A percentile compares a stretch with the other conserved stretches of the same genome.
These are phyloP conservation scores for Hypoxylon sp. DNA, from an alignment of 2,329 filamentous ascomycete genomes.

Conservation along the genomic window DNA sequence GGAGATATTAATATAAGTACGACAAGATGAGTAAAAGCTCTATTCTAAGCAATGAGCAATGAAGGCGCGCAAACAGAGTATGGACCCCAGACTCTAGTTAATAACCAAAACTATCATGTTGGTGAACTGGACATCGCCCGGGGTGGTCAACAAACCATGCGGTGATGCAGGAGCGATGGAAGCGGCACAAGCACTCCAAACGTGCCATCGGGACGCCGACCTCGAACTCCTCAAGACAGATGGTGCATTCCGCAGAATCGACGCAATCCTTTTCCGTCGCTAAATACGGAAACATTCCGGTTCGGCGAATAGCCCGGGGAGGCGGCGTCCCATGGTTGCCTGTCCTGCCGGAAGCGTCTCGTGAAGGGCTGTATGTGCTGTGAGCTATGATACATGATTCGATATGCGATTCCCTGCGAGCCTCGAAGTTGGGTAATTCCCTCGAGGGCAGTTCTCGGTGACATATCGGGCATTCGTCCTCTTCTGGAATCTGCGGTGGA, in stretches of 20 bases:
- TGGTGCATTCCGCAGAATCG: slow-evolving; percentile 77
- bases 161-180: slow-evolving; percentile 73
- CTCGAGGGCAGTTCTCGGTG: slow-evolving; percentile 77
- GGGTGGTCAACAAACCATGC: slow-evolving; percentile 75
- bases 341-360: slow-evolving; percentile 44
- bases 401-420: slow-evolving; percentile 71
- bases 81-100: slow-evolving; percentile 42
- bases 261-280: slow-evolving; percentile 79
- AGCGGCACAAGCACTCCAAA: slow-evolving; percentile 76
- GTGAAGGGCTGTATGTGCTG: slow-evolving; percentile 63
- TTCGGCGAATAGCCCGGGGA: slow-evolving; percentile 61
- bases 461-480: slow-evolving; percentile 85
- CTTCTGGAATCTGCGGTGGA: slow-evolving; percentile 72
- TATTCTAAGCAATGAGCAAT: slow-evolving; percentile 15
- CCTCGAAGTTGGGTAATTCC: slow-evolving; percentile 67
- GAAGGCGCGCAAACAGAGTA: slow-evolving; percentile 23
- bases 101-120: slow-evolving; percentile 73
- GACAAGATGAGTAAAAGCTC: slow-evolving; percentile 22
- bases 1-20: slow-evolving; percentile 17
- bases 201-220: slow-evolving; percentile 75
- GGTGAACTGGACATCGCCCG: slow-evolving; percentile 75
- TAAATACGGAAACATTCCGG: slow-evolving; percentile 74
- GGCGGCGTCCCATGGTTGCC: slow-evolving; percentile 50
- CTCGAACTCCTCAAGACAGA: slow-evolving; percentile 77
- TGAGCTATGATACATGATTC: slow-evolving; percentile 69